phyloP scores from a whole-genome alignment of 2,329 filamentous ascomycete species.

The Colletotrichum sp. region DNA sequence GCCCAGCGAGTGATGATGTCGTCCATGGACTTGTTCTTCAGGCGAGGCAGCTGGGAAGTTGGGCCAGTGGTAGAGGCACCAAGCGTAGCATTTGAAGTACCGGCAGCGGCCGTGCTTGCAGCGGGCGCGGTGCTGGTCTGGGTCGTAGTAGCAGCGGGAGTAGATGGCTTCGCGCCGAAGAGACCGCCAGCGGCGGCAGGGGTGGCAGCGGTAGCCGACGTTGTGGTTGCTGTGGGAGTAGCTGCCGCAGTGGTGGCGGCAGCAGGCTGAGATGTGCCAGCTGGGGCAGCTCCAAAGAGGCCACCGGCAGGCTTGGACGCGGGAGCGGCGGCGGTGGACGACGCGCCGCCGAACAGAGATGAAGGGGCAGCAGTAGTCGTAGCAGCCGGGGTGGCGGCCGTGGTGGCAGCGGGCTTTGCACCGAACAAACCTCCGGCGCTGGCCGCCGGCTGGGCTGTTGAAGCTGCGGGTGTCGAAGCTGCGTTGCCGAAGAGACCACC shows the following conservation, averaged over 20 bases:
- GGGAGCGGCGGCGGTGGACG: slow-evolving; percentile 35
- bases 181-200: slow-evolving; percentile 34
- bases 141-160: slow-evolving; percentile 28
- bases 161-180: slow-evolving; percentile 38
- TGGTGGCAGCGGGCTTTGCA: slow-evolving; percentile 27
- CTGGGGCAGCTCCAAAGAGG: slow-evolving; percentile 34
- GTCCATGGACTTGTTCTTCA: slow-evolving; percentile 99
- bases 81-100: slow-evolving; percentile 45
- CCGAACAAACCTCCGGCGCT: slow-evolving; percentile 30
- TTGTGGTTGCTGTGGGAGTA: slow-evolving; percentile 29
- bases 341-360: slow-evolving; percentile 38
- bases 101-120: slow-evolving; percentile 12
- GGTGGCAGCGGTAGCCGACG: slow-evolving; percentile 30
- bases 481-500: slow-evolving; percentile 46
- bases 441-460: slow-evolving; percentile 28
- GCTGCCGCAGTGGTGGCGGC: slow-evolving; percentile 35
- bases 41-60: slow-evolving; percentile 81
- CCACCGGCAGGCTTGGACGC: slow-evolving; percentile 35
- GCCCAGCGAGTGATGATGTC: slow-evolving; percentile 98
- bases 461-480: slow-evolving; percentile 36
- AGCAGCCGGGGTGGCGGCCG: slow-evolving; percentile 33
- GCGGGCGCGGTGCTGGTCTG: slow-evolving; percentile 25
- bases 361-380: slow-evolving; percentile 29
- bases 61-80: slow-evolving; percentile 82
- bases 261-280: slow-evolving; percentile 33